Percentiles rank a stretch among this genome's conserved stretches.
Evolutionary conservation across 108 stramenopile genomes (phyloP).

Genomic region (Bacterosira constricta): DNA sequence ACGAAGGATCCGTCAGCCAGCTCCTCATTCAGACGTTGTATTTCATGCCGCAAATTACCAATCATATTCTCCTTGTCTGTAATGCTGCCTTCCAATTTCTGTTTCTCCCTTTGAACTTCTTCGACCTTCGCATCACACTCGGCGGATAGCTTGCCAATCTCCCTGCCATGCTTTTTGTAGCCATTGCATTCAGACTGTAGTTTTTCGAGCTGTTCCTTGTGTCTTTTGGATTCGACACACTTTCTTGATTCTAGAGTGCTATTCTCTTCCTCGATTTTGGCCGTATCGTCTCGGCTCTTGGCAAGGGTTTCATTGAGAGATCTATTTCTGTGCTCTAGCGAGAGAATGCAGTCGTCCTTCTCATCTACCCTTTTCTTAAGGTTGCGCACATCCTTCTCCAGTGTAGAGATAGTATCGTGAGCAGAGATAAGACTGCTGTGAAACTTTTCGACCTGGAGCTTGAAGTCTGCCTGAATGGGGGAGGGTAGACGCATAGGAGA

Average conservation of each 20-base stretch:
- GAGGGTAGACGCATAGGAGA: conserved; percentile 7
- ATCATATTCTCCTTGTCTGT: conserved; percentile 33
- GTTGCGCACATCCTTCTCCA: conserved; percentile 29
- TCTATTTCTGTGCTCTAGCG: conserved; percentile 27
- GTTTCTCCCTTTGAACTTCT: conserved; percentile 1
- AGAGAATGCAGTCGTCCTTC: conserved; percentile 25
- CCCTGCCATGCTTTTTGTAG: neutral
- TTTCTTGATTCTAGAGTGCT: neutral
- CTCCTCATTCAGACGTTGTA: conserved; percentile 37
- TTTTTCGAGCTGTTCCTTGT: neutral
- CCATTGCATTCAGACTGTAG: neutral
- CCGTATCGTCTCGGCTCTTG: conserved; percentile 3
- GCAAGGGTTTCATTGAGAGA: conserved; percentile 11
- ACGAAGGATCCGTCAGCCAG: conserved; percentile 24
- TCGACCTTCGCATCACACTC: conserved; percentile 16
- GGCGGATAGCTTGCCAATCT: neutral
- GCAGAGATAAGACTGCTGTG: conserved; percentile 25
- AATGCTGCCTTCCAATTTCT: conserved; percentile 11
- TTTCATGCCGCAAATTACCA: conserved; percentile 17
- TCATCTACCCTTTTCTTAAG: conserved; percentile 19
- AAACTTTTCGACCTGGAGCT: conserved; percentile 27
- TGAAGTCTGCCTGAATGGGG: conserved; percentile 16
- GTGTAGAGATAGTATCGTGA: conserved; percentile 38
- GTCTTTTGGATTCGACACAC: conserved; percentile 3
- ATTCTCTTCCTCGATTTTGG: conserved; percentile 23